Base-by-base conservation (phyloP, 2,329 filamentous ascomycete species). In the Chaetomiaceae sp. region DNA sequence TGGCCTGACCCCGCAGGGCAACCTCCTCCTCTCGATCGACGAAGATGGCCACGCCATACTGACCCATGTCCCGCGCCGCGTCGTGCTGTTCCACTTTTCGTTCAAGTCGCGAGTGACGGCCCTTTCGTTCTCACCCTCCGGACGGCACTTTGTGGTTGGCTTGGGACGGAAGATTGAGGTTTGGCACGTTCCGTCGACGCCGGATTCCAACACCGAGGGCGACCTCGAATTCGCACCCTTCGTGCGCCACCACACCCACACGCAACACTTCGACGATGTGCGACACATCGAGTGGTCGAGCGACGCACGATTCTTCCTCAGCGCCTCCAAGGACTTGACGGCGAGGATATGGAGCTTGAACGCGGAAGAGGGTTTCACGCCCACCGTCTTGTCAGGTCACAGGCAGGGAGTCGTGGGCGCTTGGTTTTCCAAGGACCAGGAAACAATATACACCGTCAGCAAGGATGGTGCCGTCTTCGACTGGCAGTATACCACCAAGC, bases 401-500 rank as follows among this genome's bases (percentile, higher is more conserved):
- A 83, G 89, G 63, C 89, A 96, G 65, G 84, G 79, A 14, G 86
- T 98, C 3, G 76, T 94, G 45, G 88, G 85, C n/a, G 90, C 90
- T n/a, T 98, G 89, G 82, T 98, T 98, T 63, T 94, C 90, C 1
- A 83, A 85, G 51, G 83, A 95, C 57, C 93, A 98, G 63, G 94
- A 98, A 68, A 88, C 81, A 39, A 95, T 98, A 44, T 98, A 93
- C 64, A 97, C 93, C 0, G 81, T 95, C 54, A 96, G 91, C 68
- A 94, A 94, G 65, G 94, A 98, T 65, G 94, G 93, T n/a, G 90
- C 93, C 3, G 76, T 97, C 1, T 97, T 97, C 60, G 79, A 86
- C 54, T 98, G 93, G 93, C 83, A 87, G 61, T 98, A 93, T 65
- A 77, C 81, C 62, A 77, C 47, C 73, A 79, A 61, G 68, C 78